Percentiles rank a stretch among this genome's conserved stretches.
phyloP scores from a whole-genome alignment of 2,329 filamentous ascomycete species.

The Teratosphaeria epicoccoides region DNA sequence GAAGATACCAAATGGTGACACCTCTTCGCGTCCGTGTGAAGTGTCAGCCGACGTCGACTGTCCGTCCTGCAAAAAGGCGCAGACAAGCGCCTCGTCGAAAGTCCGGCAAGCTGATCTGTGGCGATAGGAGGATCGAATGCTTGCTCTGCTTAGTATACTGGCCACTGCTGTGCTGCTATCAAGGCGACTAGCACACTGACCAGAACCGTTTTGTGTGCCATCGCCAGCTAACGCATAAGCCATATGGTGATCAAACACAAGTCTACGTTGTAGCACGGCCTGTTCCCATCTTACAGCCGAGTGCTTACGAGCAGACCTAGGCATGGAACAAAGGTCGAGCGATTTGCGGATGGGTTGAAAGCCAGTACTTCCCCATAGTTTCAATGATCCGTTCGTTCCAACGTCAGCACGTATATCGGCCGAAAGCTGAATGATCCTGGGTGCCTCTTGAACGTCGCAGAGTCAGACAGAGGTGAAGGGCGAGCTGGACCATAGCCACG shows the following conservation, averaged over 20 bases:
- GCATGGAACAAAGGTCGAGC: not conserved
- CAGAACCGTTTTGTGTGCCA: not conserved
- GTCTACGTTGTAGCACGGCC: not conserved
- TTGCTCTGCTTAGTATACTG: constrained; percentile 1
- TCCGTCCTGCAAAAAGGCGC: not conserved
- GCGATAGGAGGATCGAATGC: not conserved
- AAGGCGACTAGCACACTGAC: not conserved
- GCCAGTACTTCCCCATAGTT: no score
- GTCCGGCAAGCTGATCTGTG: not conserved
- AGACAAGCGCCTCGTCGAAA: no score
- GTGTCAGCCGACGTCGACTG: not conserved
- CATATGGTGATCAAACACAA: not conserved
- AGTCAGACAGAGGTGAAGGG: no score
- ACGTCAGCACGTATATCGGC: no score
- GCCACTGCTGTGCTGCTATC: not conserved
- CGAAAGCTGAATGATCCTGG: no score
- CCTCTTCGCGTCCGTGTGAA: not conserved
- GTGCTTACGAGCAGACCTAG: not conserved
- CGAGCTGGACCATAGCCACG: no score
- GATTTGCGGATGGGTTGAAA: not conserved
- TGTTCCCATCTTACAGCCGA: not conserved
- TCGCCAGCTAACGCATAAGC: not conserved
- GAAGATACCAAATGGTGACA: not conserved
- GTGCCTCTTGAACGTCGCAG: no score
- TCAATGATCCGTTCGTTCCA: no score